phyloP scores from a whole-genome alignment of 176 grass and related monocot genomes.

The Poa annua region DNA sequence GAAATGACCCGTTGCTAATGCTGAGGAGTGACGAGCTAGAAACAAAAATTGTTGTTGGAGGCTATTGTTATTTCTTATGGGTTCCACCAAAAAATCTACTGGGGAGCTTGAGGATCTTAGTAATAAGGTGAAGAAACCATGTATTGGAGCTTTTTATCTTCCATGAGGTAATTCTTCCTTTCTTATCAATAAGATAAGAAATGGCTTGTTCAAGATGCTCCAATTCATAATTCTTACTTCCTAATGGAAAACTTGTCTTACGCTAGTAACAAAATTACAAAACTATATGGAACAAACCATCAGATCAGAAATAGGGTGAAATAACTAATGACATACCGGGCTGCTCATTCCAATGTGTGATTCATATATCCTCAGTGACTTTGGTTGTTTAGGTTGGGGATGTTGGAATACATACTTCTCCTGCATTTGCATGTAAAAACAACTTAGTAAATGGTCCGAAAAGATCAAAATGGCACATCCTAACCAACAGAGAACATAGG shows the following conservation, averaged over 20 bases:
- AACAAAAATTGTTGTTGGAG: not conserved
- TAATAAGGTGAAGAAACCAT: not conserved
- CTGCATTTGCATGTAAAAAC: constrained; percentile 55
- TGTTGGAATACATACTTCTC: constrained; percentile 91
- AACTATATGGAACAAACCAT: constrained; percentile 2
- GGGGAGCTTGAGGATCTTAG: not conserved
- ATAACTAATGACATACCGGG: constrained; percentile 58
- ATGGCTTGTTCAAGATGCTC: constrained; percentile 10
- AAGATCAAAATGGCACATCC: not conserved
- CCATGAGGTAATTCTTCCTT: not conserved
- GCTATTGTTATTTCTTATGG: not conserved
- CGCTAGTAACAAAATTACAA: constrained; percentile 6
- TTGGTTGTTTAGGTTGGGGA: constrained; percentile 86
- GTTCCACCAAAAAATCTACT: not conserved
- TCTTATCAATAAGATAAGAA: not conserved
- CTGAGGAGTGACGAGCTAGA: not conserved
- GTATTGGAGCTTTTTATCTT: not conserved
- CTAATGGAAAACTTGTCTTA: not conserved
- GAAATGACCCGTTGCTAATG: not conserved
- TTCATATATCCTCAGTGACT: constrained; percentile 92
- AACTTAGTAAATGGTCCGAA: constrained; percentile 16
- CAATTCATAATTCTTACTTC: constrained; percentile 13
- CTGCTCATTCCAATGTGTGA: constrained; percentile 99
- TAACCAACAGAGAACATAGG: constrained; percentile 6
- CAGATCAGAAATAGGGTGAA: not conserved